Conservation (phyloP, 192 early-diverging fungal genomes). For the Coemansia sp. region DNA sequence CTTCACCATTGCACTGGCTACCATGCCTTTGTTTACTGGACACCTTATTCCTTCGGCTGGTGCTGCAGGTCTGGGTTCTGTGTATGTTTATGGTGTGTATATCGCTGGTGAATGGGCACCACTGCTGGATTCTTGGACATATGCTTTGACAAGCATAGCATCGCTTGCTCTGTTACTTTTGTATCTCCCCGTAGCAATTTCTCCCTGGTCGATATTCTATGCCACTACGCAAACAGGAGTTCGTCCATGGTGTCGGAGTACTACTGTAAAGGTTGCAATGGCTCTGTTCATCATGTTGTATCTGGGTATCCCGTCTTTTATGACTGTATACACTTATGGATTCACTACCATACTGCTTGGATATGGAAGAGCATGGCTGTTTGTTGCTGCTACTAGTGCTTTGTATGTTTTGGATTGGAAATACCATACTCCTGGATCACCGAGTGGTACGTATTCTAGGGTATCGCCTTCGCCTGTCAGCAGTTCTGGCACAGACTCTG, state of each 20-base stretch:
- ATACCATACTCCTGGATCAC: neutral
- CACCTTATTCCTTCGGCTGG: constrained; percentile 60
- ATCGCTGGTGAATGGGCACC: constrained; percentile 48
- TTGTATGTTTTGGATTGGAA: constrained; percentile 43
- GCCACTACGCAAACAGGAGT: neutral
- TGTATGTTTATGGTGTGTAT: constrained; percentile 57
- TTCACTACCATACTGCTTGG: constrained; percentile 25
- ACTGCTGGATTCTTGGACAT: constrained; percentile 44
- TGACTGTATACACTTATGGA: constrained; percentile 46
- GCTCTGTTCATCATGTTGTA: constrained; percentile 18
- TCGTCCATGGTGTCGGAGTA: constrained; percentile 23
- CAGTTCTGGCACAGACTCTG: no score
- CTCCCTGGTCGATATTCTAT: constrained; percentile 35
- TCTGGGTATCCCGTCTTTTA: constrained; percentile 16
- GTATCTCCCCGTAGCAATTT: constrained; percentile 37
- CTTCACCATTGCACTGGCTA: constrained; percentile 45
- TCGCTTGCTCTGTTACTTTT: constrained; percentile 33
- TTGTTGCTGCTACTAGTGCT: constrained; percentile 17
- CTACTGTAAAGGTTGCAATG: constrained; percentile 17
- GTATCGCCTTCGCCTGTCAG: no score
- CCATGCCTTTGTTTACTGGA: constrained; percentile 67
- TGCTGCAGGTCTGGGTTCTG: constrained; percentile 39
- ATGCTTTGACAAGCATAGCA: constrained; percentile 31
- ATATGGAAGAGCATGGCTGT: constrained; percentile 34
- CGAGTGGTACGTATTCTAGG: neutral